phyloP scores from a whole-genome alignment of 225 moss, liverwort and hornwort species.

The Takakia lepidozioides region DNA sequence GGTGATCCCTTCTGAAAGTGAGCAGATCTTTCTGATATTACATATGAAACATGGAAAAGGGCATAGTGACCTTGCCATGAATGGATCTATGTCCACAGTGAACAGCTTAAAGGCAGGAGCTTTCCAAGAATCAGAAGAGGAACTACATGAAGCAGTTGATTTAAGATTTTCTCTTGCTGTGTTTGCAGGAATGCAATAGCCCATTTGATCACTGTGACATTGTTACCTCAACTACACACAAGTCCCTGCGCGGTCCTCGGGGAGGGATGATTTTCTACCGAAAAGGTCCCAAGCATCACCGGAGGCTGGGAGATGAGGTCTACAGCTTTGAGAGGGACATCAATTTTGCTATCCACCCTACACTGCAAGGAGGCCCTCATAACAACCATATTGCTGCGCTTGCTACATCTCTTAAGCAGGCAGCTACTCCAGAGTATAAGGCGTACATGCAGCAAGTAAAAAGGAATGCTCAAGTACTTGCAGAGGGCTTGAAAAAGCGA shows the following conservation, averaged over 20 bases:
- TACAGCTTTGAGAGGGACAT: conserved; percentile 79
- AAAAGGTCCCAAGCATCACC: conserved; percentile 35
- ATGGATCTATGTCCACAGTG: no score
- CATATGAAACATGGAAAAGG: no score
- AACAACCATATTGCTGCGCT: conserved; percentile 93
- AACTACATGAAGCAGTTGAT: no score
- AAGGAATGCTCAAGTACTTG: conserved; percentile 61
- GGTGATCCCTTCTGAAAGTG: no score
- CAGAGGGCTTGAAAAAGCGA: conserved; percentile 47
- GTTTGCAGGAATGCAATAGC: conserved; percentile 42
- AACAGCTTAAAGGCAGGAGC: no score
- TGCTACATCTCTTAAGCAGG: conserved; percentile 77
- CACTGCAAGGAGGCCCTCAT: conserved; percentile 83
- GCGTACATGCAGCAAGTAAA: conserved; percentile 78
- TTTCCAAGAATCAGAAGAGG: no score
- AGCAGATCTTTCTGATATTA: no score
- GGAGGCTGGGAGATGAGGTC: conserved; percentile 20
- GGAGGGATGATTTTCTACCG: conserved; percentile 81
- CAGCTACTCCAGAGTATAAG: conserved; percentile 43
- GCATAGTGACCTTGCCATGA: no score
- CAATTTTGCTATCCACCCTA: conserved; percentile 80
- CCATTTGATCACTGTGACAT: conserved; percentile 79
- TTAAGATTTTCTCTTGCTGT: no score
- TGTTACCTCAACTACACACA: conserved; percentile 83
- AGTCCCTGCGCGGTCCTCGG: conserved; percentile 75